These are phyloP conservation scores for Mortierella sp. DNA, from an alignment of 371 early-diverging fungal genomes.

Conservation along the genomic window DNA sequence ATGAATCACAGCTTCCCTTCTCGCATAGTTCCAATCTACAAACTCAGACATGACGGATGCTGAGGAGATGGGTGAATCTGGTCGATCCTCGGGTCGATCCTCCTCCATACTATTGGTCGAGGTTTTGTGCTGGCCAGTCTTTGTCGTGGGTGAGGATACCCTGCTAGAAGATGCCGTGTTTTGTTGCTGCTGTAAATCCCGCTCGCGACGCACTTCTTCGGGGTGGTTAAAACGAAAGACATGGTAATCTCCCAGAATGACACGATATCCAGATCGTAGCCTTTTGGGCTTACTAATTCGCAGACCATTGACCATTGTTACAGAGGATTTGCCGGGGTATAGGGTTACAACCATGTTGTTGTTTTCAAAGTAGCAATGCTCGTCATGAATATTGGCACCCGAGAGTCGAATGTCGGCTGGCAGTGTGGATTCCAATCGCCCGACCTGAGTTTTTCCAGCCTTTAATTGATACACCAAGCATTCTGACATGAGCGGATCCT, in stretches of 20 bases:
- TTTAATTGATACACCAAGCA: conserved; percentile 90
- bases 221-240: conserved; percentile 91
- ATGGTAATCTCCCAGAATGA: conserved; percentile 86
- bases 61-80: conserved; percentile 70
- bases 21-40: conserved; percentile 85
- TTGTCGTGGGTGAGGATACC: conserved; percentile 20
- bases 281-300: conserved; percentile 67
- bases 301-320: conserved; percentile 83
- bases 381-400: conserved; percentile 73
- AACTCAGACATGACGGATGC: conserved; percentile 65
- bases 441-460: conserved; percentile 80
- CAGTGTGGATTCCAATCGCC: conserved; percentile 60
- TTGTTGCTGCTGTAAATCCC: conserved; percentile 55
- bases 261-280: conserved; percentile 80
- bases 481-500: conserved; percentile 92
- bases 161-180: conserved; percentile 8
- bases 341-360: conserved; percentile 69
- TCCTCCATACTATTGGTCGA: conserved; percentile 47
- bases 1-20: conserved; percentile 71
- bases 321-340: conserved; percentile 65
- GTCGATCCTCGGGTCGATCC: conserved; percentile 53
- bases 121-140: conserved; percentile 2
- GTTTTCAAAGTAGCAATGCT: conserved; percentile 85
- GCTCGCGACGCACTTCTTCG: conserved; percentile 81
- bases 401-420: conserved; percentile 78